A percentile compares a stretch with the other conserved stretches of the same genome.
Evolutionary conservation across 2,329 filamentous ascomycete species (phyloP).

Genomic region (Sphaerostilbella broomeana): DNA sequence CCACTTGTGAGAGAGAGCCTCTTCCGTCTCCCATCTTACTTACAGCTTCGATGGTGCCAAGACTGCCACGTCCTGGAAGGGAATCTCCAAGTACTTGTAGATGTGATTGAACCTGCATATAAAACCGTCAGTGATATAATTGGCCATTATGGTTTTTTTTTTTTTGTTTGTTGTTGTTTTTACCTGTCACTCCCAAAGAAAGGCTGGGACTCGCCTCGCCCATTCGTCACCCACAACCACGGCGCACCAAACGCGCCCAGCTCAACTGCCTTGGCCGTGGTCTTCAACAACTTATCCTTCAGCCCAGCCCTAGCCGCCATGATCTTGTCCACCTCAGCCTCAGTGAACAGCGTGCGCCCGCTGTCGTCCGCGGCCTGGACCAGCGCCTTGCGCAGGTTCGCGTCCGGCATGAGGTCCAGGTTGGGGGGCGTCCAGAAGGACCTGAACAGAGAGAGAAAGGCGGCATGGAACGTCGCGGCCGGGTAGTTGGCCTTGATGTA

Average conservation of each 20-base stretch:
- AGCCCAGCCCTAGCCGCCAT: conserved; percentile 44
- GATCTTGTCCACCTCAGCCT: conserved; percentile 48
- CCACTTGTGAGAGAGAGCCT: background rate
- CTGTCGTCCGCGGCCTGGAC: conserved; percentile 24
- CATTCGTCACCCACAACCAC: conserved; percentile 64
- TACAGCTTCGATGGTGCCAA: conserved; percentile 32
- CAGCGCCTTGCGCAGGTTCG: conserved; percentile 39
- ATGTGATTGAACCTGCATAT: conserved; percentile 56
- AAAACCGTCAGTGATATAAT: background rate
- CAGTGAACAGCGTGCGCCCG: conserved; percentile 37
- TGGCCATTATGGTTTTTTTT: background rate
- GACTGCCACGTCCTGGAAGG: conserved; percentile 46
- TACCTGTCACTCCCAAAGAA: conserved; percentile 72
- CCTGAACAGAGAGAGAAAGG: conserved; percentile 50
- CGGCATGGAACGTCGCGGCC: conserved; percentile 40
- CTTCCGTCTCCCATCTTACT: too few relatives aligned
- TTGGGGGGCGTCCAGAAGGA: conserved; percentile 57
- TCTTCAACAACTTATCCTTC: conserved; percentile 41
- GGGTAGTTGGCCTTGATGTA: conserved; percentile 57
- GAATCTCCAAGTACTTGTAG: conserved; percentile 58
- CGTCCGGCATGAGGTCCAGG: conserved; percentile 52
- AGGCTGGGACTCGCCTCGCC: conserved; percentile 51
- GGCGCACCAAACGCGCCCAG: conserved; percentile 69
- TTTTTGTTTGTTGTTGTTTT: background rate
- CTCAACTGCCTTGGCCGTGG: conserved; percentile 55